These are phyloP conservation scores for Paulinella micropora DNA, from an alignment of 78 protist genomes.

Conservation along the genomic window DNA sequence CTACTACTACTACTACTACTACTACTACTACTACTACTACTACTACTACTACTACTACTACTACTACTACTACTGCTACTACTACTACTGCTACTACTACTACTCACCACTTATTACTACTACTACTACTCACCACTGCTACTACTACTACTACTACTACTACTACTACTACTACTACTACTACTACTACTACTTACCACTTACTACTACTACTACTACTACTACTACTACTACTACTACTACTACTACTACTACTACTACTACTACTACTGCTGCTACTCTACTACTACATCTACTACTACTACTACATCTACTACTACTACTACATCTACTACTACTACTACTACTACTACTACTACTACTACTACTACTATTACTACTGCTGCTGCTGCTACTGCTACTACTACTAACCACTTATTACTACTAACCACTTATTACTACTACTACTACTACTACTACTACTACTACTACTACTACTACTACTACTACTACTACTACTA, in stretches of 20 bases:
- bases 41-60: no score
- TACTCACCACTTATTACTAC: no score
- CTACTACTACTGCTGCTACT: not conserved
- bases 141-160: not conserved
- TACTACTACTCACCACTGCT: not conserved
- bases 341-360: not conserved
- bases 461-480: not conserved
- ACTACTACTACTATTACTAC: not conserved
- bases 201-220: not conserved
- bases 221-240: not conserved
- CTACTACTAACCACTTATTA: not conserved
- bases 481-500: not conserved
- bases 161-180: not conserved
- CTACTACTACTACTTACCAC: not conserved
- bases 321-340: not conserved
- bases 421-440: not conserved
- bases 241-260: not conserved
- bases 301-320: not conserved
- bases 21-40: no score
- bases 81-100: no score
- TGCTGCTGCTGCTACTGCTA: not conserved
- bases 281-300: not conserved
- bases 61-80: no score
- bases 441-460: not conserved
- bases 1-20: no score